Base-by-base conservation (phyloP, 495 filamentous ascomycete genomes). In the Talaromyces nanjingensis region DNA sequence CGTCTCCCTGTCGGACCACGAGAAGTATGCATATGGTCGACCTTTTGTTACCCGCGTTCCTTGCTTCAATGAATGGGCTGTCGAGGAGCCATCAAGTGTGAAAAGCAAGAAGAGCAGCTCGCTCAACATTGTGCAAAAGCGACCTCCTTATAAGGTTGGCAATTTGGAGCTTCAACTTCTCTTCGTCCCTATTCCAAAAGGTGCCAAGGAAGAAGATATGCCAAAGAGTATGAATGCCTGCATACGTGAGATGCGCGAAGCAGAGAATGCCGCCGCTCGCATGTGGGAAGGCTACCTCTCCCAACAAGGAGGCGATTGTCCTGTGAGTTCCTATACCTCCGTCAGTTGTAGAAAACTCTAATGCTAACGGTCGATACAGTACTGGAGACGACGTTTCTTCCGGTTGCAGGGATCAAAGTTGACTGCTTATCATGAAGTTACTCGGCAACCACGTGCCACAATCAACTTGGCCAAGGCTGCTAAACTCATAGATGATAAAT, bases 51-150 rank as follows among this genome's bases (percentile, higher is more conserved):
- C 91, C 47, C 92, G 97, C 66, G 83, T 97, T 57, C 88, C 92
- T 18, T 92, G 91, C 71, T 98, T 96, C 79, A 98, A 98, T 70
- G 96, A 98, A 76, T 98, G 94, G 94, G 96, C 94, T 11, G 86
- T 88, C 16, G 94, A 98, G 68, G 89, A 93, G 57, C 83, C 87
- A 12, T 86, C 80, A 59, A 96, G 90, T 71, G 86, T 96, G 42
- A 96, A 93, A 81, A 96, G 89, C 78, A 97, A 96, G 81, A 90
- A 91, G 65, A 87, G 81, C 65, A 86, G 84, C 12, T 72, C 78
- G 1, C 81, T 88, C 45, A 76, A 86, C 18, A 78, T 79, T 20
- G 81, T 80, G 2, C 84, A 88, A 52, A 80, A 88, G 31, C 84
- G 86, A 39, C 91, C 94, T 47, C 94, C 94, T 14, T 98, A 98